A percentile compares a stretch with the other conserved stretches of the same genome.
Evolutionary conservation across 2,329 filamentous ascomycete species (phyloP).

Genomic region (Helotiales sp.): DNA sequence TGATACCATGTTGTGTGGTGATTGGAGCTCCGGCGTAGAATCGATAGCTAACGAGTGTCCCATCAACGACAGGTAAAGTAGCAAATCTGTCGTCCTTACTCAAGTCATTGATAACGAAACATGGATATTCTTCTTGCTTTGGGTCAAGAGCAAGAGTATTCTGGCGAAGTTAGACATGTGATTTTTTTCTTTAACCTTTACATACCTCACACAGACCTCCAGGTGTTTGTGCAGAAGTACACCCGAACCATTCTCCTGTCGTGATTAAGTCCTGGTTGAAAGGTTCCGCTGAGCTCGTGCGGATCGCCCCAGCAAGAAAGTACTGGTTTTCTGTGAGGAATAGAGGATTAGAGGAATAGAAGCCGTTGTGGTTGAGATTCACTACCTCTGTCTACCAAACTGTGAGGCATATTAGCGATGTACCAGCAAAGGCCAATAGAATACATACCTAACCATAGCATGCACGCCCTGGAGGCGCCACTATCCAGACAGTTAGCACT

Average conservation of each 20-base stretch:
- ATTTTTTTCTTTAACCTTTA: neutral
- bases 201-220: constrained; percentile 33
- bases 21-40: constrained; percentile 33
- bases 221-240: constrained; percentile 24
- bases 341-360: too few species aligned
- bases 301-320: constrained; percentile 29
- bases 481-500: too few species aligned
- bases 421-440: neutral
- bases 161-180: constrained; percentile 2
- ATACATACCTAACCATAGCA: constrained; percentile 31
- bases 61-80: constrained; percentile 25
- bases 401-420: neutral
- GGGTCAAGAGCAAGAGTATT: constrained; percentile 23
- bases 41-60: constrained; percentile 20
- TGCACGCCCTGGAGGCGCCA: constrained; percentile 38
- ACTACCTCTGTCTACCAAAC: constrained; percentile 27
- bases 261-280: constrained; percentile 11
- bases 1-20: constrained; percentile 27
- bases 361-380: neutral
- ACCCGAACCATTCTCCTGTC: constrained; percentile 30
- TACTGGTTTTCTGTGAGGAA: constrained; percentile 25
- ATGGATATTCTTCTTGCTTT: constrained; percentile 21
- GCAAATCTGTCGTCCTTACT: constrained; percentile 25
- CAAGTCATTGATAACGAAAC: constrained; percentile 28
- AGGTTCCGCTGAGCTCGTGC: neutral